Base-by-base conservation (phyloP, 83 land plant genomes). In the Picea abies region DNA sequence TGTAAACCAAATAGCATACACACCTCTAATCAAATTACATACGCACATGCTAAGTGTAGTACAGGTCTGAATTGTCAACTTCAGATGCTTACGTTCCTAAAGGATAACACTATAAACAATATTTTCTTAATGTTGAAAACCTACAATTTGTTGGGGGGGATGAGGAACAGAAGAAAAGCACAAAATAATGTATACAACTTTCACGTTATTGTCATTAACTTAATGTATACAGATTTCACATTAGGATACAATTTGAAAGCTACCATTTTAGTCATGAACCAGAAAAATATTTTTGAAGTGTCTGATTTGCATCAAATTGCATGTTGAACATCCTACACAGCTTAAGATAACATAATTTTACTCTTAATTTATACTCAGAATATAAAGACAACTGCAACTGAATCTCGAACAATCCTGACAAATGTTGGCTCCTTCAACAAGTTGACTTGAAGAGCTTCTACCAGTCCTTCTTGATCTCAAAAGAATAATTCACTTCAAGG, bases 381-480 rank as follows among this genome's bases (percentile, higher is more conserved):
- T 12, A 14, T 12, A 56, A 56, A 56, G 25, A 73, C 23, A 44
- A 73, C 44, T 44, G 47, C 11, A 73, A 47, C 77, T 25, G 12
- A 47, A 35, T 41, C 22, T 20, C 3, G n/a, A 73, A 41, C 77
- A 39, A 71, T 23, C 77, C 77, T 44, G 58, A 44, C 58, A 73
- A 41, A 20, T 25, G 22, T 73, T 16, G 26, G n/a, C 47, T 26
- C 12, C 49, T 41, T 73, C 16, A 20, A 44, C 16, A n/a, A 22
- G 58, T 20, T 44, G 77, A 73, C 52, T 73, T 73, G 15, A 73
- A 73, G 80, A 25, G 44, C 80, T 79, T 79, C 85, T 84, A 81
- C 72, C 80, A 85, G 69, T 84, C 86, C 79, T 82, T 92, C 71
- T 85, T 85, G 35, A 92, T 92, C 58, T 92, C 90, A 37, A 92